phyloP scores from a whole-genome alignment of 345 rosid genomes.

The Aquilaria sinensis region DNA sequence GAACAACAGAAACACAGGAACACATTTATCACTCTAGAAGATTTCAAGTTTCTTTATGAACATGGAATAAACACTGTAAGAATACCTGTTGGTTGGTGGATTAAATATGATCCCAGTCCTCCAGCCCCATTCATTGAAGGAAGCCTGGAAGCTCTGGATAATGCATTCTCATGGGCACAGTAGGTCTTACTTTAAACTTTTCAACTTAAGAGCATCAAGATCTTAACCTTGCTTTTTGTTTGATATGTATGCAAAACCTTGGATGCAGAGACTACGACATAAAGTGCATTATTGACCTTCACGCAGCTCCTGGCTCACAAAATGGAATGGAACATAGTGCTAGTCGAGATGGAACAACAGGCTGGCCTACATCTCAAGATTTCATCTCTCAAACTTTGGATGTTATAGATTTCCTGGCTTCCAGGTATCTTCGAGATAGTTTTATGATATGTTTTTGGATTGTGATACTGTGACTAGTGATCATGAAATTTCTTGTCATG shows the following conservation, averaged over 20 bases:
- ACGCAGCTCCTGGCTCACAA: constrained; percentile 85
- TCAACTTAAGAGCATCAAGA: not conserved
- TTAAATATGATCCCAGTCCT: constrained; percentile 68
- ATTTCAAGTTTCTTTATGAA: constrained; percentile 50
- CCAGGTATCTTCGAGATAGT: constrained; percentile 47
- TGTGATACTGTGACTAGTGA: not conserved
- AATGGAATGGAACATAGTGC: constrained; percentile 81
- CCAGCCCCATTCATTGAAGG: constrained; percentile 66
- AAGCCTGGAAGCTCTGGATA: constrained; percentile 59
- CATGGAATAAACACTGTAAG: constrained; percentile 66
- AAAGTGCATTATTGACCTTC: constrained; percentile 75
- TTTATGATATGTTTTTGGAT: not conserved
- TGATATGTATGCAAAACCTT: constrained; percentile 8
- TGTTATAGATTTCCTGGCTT: constrained; percentile 63
- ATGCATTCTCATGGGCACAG: constrained; percentile 73
- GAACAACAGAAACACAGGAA: constrained; percentile 53
- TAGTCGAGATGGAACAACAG: constrained; percentile 57
- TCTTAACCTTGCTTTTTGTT: constrained; percentile 3
- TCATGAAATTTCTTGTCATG: not conserved
- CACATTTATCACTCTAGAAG: constrained; percentile 47
- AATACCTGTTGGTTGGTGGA: constrained; percentile 87
- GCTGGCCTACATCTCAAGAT: constrained; percentile 51
- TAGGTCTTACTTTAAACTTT: constrained; percentile 28
- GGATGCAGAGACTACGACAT: constrained; percentile 52
- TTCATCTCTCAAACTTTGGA: constrained; percentile 48